These are phyloP conservation scores for Glarea lozoyensis DNA, from an alignment of 495 filamentous ascomycete species.

Conservation along the genomic window DNA sequence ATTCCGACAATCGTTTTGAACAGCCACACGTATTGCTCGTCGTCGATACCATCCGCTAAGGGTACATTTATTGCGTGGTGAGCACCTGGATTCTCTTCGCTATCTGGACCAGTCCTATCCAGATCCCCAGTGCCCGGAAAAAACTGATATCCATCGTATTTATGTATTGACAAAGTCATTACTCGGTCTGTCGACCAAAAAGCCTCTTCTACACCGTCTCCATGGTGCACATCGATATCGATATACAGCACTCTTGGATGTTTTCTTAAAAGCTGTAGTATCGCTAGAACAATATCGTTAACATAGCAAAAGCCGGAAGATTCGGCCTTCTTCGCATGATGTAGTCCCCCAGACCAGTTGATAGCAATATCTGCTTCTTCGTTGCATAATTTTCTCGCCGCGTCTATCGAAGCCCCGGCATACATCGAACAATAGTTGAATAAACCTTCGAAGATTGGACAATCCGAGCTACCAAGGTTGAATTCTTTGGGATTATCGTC, in stretches of 20 bases:
- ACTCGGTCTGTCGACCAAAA: constrained; percentile 96
- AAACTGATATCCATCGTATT: constrained; percentile 81
- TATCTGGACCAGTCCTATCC: constrained; percentile 78
- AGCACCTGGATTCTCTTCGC: constrained; percentile 81
- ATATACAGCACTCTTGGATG: constrained; percentile 93
- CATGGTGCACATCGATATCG: constrained; percentile 97
- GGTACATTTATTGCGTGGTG: constrained; percentile 96
- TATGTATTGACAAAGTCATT: constrained; percentile 94
- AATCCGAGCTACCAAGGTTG: constrained; percentile 84
- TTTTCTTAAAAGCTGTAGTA: constrained; percentile 79
- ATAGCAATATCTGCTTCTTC: constrained; percentile 89
- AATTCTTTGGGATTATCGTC: constrained; percentile 22
- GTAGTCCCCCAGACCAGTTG: constrained; percentile 98
- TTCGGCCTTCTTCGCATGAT: constrained; percentile 92
- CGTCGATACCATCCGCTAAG: constrained; percentile 89
- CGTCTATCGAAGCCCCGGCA: constrained; percentile 80
- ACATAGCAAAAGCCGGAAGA: constrained; percentile 97
- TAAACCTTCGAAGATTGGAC: constrained; percentile 91
- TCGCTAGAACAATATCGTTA: constrained; percentile 95
- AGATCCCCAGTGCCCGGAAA: constrained; percentile 93
- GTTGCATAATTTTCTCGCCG: constrained; percentile 79
- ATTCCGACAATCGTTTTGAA: constrained; percentile 73
- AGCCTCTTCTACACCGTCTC: constrained; percentile 93
- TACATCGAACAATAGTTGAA: constrained; percentile 94
- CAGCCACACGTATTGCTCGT: constrained; percentile 77